Percentiles rank a stretch among this genome's conserved stretches.
Evolutionary conservation across 108 stramenopile species (phyloP).

Genomic region (Discostella pseudostelligera): DNA sequence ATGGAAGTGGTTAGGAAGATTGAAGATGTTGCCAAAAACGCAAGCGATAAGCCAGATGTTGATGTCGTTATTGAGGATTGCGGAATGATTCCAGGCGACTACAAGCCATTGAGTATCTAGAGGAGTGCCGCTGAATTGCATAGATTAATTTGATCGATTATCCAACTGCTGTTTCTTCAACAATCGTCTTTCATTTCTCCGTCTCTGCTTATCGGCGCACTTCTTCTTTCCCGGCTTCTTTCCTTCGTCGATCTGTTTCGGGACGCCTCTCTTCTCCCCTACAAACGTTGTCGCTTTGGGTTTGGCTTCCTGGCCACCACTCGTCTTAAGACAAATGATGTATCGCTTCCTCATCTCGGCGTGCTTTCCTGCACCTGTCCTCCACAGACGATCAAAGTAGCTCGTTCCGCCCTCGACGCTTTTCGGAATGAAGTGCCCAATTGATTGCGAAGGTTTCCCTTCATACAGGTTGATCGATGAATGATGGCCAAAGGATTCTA

Average conservation of each 20-base stretch:
- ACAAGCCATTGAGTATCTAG: conserved; percentile 8
- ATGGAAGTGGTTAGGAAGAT: conserved; percentile 93
- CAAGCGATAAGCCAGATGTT: conserved; percentile 74
- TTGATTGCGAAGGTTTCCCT: conserved; percentile 61
- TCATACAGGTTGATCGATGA: conserved; percentile 50
- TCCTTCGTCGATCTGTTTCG: conserved; percentile 5
- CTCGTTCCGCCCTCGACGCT: conserved; percentile 46
- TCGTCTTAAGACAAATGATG: conserved; percentile 45
- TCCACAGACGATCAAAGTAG: conserved; percentile 88
- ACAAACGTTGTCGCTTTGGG: too few species aligned
- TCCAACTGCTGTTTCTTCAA: conserved; percentile 34
- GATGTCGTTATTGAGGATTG: conserved; percentile 92
- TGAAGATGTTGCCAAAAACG: conserved; percentile 63
- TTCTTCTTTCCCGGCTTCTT: conserved; percentile 33
- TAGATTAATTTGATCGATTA: background rate
- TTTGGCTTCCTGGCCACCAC: background rate
- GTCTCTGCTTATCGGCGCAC: conserved; percentile 38
- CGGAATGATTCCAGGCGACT: conserved; percentile 56
- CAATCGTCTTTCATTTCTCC: conserved; percentile 42
- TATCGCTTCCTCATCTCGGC: conserved; percentile 64
- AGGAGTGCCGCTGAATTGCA: background rate
- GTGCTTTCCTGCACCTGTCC: conserved; percentile 76
- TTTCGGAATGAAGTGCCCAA: conserved; percentile 53
- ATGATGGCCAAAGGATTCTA: conserved; percentile 33
- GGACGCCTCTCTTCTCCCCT: too few species aligned